phyloP scores from a whole-genome alignment of 305 asterid species.

The Solanum hybrid region DNA sequence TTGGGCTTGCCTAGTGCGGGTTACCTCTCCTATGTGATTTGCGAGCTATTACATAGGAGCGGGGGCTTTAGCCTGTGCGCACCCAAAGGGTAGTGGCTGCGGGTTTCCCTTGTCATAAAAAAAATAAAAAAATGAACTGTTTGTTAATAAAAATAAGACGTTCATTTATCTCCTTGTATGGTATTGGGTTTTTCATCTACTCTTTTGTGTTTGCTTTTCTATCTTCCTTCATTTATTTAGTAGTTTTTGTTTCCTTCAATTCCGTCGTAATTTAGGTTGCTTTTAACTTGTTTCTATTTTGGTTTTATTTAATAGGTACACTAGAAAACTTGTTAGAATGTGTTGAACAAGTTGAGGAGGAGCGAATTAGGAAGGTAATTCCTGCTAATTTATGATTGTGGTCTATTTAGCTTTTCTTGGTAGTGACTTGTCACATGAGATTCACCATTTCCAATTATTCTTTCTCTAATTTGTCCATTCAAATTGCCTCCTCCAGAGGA shows the following conservation, averaged over 20 bases:
- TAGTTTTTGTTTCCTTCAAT: not conserved
- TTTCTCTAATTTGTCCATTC: not conserved
- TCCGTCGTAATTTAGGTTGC: not conserved
- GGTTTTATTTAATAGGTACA: slow-evolving; percentile 42
- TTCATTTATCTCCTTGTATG: not conserved
- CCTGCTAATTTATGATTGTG: not conserved
- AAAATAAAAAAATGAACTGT: not conserved
- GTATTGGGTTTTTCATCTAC: not conserved
- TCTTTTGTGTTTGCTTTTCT: not conserved
- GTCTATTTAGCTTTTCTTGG: not conserved
- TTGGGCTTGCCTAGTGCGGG: too few species aligned
- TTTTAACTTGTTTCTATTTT: slow-evolving; percentile 12
- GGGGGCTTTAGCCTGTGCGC: too few species aligned
- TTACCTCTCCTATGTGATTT: too few species aligned
- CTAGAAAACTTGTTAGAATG: slow-evolving; percentile 72
- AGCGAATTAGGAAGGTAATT: slow-evolving; percentile 64
- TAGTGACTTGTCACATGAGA: not conserved
- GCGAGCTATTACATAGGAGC: too few species aligned
- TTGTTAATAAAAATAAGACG: not conserved
- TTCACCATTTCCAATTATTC: not conserved
- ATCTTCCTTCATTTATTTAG: not conserved
- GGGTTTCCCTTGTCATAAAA: too few species aligned
- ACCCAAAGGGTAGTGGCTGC: too few species aligned
- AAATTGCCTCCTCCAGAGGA: not conserved
- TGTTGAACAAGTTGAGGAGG: slow-evolving; percentile 69